These are phyloP conservation scores for Thecaphora thlaspeos DNA, from an alignment of 1,284 basidiomycete species.

Conservation along the genomic window DNA sequence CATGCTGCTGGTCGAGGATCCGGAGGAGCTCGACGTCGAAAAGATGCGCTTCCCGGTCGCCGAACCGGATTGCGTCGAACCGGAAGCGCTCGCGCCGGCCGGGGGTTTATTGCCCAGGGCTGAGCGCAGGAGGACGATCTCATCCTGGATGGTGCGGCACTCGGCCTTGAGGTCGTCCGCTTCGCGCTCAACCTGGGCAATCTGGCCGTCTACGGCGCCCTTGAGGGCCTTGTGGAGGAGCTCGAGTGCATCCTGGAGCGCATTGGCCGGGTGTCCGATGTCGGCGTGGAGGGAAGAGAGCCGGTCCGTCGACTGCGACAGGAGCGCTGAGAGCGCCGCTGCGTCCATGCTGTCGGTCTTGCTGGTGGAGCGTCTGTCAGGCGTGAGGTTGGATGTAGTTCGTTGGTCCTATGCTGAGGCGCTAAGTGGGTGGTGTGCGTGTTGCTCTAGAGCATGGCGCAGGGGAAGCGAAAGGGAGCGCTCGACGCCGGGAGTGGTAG, in stretches of 20 bases:
- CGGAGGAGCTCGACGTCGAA: not conserved
- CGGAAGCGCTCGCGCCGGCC: not conserved
- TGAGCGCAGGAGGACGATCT: slow-evolving; percentile 13
- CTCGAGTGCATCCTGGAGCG: slow-evolving; percentile 40
- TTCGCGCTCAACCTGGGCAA: slow-evolving; percentile 38
- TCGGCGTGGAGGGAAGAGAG: slow-evolving; percentile 41
- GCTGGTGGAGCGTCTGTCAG: too few species aligned
- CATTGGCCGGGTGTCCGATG: slow-evolving; percentile 46
- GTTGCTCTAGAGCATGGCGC: too few species aligned
- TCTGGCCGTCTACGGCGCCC: slow-evolving; percentile 49
- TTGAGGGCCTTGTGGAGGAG: slow-evolving; percentile 46
- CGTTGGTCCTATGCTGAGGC: too few species aligned
- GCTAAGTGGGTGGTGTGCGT: too few species aligned
- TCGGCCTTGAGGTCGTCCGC: slow-evolving; percentile 34
- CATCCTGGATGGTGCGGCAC: slow-evolving; percentile 25
- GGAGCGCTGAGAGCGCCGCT: slow-evolving; percentile 38
- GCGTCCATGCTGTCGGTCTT: slow-evolving; percentile 40
- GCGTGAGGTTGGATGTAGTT: too few species aligned
- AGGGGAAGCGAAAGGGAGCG: too few species aligned
- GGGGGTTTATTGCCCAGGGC: slow-evolving; percentile 22
- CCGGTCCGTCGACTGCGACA: slow-evolving; percentile 41
- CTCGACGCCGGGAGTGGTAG: too few species aligned
- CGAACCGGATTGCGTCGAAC: too few species aligned
- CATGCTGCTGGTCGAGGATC: too few species aligned
- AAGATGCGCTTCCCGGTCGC: not conserved